These are phyloP conservation scores for Termitomyces sp. DNA, from an alignment of 1,284 basidiomycete genomes.

Conservation along the genomic window DNA sequence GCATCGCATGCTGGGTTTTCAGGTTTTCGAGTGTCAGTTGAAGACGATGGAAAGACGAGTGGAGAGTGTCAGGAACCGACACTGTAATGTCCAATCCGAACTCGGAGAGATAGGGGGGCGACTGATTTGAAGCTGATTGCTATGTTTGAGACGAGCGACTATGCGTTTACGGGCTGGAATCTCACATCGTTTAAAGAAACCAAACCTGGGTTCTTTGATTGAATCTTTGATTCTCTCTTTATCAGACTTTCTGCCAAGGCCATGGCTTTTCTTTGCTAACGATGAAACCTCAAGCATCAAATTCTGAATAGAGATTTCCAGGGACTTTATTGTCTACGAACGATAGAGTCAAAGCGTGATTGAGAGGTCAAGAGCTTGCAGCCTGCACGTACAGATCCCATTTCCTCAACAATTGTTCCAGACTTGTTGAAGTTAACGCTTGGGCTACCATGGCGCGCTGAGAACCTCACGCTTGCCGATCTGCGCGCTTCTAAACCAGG, in stretches of 20 bases:
- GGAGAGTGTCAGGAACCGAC: constrained; percentile 9
- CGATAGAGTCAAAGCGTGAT: constrained; percentile 1
- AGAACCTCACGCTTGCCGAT: constrained; percentile 36
- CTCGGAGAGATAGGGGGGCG: constrained; percentile 15
- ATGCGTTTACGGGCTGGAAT: constrained; percentile 1
- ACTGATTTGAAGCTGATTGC: constrained; percentile 15
- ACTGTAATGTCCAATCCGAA: constrained; percentile 13
- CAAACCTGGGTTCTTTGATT: constrained; percentile 40
- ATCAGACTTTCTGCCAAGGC: constrained; percentile 37
- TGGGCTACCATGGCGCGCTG: constrained; percentile 33
- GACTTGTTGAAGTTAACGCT: constrained; percentile 38
- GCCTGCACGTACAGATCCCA: constrained; percentile 46
- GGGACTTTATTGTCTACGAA: constrained; percentile 34
- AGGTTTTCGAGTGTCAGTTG: constrained; percentile 45
- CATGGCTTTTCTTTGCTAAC: constrained; percentile 25
- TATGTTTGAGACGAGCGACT: neutral
- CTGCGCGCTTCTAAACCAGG: constrained; percentile 45
- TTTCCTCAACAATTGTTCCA: constrained; percentile 52
- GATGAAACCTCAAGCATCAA: constrained; percentile 25
- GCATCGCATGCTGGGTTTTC: constrained; percentile 51
- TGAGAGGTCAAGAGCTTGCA: neutral
- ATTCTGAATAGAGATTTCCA: constrained; percentile 37
- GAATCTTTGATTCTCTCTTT: constrained; percentile 42
- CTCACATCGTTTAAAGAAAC: constrained; percentile 54
- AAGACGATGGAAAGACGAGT: constrained; percentile 34